phyloP scores from a whole-genome alignment of 78 protist genomes.

The Kipferlia bialata region DNA sequence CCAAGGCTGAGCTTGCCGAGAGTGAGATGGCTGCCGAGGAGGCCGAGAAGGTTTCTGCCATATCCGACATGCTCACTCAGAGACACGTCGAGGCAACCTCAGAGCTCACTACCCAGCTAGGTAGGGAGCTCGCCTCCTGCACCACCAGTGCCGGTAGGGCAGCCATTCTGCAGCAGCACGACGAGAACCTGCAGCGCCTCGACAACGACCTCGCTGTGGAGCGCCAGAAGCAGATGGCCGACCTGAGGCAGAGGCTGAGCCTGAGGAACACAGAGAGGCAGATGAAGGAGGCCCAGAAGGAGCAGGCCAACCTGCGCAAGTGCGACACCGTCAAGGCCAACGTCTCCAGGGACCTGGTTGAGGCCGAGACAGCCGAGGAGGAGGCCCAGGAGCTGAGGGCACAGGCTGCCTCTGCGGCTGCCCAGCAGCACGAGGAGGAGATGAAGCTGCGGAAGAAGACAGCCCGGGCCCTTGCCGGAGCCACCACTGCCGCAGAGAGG shows the following conservation, averaged over 20 bases:
- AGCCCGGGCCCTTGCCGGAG: too few species aligned
- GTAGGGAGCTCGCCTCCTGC: background rate
- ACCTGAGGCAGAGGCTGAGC: background rate
- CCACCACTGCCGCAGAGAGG: too few species aligned
- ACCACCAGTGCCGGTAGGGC: background rate
- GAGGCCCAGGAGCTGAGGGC: too few species aligned
- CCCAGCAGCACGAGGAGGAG: too few species aligned
- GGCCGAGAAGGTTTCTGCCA: background rate
- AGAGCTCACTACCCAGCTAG: background rate
- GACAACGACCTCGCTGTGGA: background rate
- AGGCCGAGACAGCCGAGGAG: too few species aligned
- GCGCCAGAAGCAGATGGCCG: background rate
- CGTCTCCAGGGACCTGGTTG: too few species aligned
- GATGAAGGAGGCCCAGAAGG: background rate
- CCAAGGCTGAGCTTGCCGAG: background rate
- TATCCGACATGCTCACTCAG: background rate
- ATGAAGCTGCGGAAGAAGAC: too few species aligned
- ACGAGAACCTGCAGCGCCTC: background rate
- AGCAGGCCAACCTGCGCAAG: background rate
- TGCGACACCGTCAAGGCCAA: background rate
- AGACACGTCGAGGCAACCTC: background rate
- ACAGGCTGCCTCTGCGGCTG: too few species aligned
- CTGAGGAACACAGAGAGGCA: background rate
- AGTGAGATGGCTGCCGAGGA: background rate
- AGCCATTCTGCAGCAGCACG: background rate